Conservation (phyloP, 2,329 filamentous ascomycete species). For the Claviceps sp. region DNA sequence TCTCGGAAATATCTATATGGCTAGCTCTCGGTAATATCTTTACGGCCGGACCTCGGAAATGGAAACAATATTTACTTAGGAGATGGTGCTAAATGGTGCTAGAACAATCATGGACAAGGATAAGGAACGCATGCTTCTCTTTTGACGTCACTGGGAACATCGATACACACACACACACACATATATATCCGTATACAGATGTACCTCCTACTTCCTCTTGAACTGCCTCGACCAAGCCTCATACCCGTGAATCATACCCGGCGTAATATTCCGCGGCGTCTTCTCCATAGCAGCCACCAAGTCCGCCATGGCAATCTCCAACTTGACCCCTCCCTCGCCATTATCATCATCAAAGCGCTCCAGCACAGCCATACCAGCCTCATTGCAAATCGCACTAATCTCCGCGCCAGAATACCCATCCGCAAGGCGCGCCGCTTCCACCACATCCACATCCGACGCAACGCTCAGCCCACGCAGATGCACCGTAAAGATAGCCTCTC, state of each 20-base stretch:
- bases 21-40: too few relatives aligned
- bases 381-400: slow-evolving; percentile 43
- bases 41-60: too few relatives aligned
- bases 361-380: slow-evolving; percentile 29
- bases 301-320: slow-evolving; percentile 29
- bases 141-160: too few relatives aligned
- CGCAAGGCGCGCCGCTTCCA: slow-evolving; percentile 46
- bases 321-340: slow-evolving; percentile 11
- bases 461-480: slow-evolving; percentile 50
- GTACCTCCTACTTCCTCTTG: slow-evolving; percentile 7
- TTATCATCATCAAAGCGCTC: slow-evolving; percentile 20
- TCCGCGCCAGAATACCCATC: slow-evolving; percentile 82
- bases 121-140: too few relatives aligned
- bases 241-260: slow-evolving; percentile 43
- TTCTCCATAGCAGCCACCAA: slow-evolving; percentile 27
- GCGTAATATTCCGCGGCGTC: slow-evolving; percentile 46
- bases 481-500: slow-evolving; percentile 63
- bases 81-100: background rate
- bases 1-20: too few relatives aligned
- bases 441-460: slow-evolving; percentile 49
- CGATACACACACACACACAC: too few relatives aligned
- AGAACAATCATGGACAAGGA: background rate
- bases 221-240: slow-evolving; percentile 39
- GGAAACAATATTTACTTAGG: too few relatives aligned
- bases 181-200: too few relatives aligned